Evolutionary conservation across 2,329 filamentous ascomycete species (phyloP).

Genomic region (Pseudogymnoascus sp.): DNA sequence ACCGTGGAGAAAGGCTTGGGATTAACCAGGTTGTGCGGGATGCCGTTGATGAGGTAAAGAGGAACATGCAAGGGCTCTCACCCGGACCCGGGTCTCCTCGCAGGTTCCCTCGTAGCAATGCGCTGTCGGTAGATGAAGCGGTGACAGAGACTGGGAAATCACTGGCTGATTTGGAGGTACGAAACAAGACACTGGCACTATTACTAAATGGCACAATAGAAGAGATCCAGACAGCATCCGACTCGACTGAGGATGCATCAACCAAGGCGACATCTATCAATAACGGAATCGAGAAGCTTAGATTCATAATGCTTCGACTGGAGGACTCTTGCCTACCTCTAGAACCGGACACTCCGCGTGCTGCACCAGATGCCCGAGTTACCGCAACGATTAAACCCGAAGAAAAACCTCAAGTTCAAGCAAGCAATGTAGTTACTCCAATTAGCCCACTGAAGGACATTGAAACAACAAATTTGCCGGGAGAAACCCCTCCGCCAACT

Average conservation of each 20-base stretch:
- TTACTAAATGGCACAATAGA: slow-evolving; percentile 63
- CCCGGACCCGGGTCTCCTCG: slow-evolving; percentile 24
- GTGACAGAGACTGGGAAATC: slow-evolving; percentile 31
- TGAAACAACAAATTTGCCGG: not conserved
- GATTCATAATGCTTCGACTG: slow-evolving; percentile 57
- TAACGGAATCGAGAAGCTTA: slow-evolving; percentile 54
- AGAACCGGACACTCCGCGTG: slow-evolving; percentile 27
- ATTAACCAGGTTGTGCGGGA: slow-evolving; percentile 78
- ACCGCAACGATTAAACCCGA: not conserved
- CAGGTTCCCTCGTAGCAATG: slow-evolving; percentile 20
- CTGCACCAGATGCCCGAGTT: not conserved
- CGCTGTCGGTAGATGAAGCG: slow-evolving; percentile 30
- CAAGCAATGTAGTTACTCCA: not conserved
- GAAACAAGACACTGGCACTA: slow-evolving; percentile 60
- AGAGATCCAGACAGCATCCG: slow-evolving; percentile 56
- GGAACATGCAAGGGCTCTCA: slow-evolving; percentile 63
- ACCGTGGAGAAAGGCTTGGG: slow-evolving; percentile 67
- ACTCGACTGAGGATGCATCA: slow-evolving; percentile 40
- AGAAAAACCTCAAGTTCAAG: not conserved
- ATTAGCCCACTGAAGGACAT: not conserved
- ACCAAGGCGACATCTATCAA: slow-evolving; percentile 45
- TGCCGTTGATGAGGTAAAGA: slow-evolving; percentile 71
- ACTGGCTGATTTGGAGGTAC: slow-evolving; percentile 51
- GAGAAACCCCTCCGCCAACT: not conserved
- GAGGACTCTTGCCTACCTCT: slow-evolving; percentile 52